A percentile compares a stretch with the other conserved stretches of the same genome.
These are phyloP conservation scores for Coelastrella sp. DNA, from an alignment of 139 green algal species.

Conservation along the genomic window DNA sequence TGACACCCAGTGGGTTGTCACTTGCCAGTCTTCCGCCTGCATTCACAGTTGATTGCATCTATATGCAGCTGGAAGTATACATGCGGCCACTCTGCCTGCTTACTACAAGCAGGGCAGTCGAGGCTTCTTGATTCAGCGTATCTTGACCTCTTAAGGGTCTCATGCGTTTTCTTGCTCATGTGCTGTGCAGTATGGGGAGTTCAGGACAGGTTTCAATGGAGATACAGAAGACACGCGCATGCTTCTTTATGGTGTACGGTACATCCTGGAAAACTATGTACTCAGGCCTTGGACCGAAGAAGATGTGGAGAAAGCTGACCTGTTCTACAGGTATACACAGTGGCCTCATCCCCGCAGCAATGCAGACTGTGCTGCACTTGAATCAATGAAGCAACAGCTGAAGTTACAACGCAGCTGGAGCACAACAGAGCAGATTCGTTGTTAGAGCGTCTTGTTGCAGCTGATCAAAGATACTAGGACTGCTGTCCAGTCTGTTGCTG, in stretches of 20 bases:
- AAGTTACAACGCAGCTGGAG: neutral
- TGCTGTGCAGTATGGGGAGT: constrained; percentile 84
- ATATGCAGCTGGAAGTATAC: no score
- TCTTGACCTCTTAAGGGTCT: no score
- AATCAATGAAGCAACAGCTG: no score
- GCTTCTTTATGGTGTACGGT: constrained; percentile 85
- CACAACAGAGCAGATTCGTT: no score
- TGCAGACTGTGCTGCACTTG: no score
- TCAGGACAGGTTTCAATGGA: constrained; percentile 80
- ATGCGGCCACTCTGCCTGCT: no score
- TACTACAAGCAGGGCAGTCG: no score
- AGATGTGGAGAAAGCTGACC: constrained; percentile 82
- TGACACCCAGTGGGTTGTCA: no score
- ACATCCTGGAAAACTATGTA: constrained; percentile 88
- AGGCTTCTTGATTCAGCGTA: no score
- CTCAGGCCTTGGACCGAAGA: constrained; percentile 81
- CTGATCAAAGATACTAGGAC: no score
- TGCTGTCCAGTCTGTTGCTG: no score
- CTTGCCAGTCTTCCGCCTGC: neutral
- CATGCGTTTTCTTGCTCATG: constrained; percentile 37
- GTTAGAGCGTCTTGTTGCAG: no score
- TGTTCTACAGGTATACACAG: constrained; percentile 77
- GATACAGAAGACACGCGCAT: constrained; percentile 83
- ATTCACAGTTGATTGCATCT: neutral
- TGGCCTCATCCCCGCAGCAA: neutral